Evolutionary conservation across 495 filamentous ascomycete species (phyloP).

Genomic region (Thermochaetoides thermophila): DNA sequence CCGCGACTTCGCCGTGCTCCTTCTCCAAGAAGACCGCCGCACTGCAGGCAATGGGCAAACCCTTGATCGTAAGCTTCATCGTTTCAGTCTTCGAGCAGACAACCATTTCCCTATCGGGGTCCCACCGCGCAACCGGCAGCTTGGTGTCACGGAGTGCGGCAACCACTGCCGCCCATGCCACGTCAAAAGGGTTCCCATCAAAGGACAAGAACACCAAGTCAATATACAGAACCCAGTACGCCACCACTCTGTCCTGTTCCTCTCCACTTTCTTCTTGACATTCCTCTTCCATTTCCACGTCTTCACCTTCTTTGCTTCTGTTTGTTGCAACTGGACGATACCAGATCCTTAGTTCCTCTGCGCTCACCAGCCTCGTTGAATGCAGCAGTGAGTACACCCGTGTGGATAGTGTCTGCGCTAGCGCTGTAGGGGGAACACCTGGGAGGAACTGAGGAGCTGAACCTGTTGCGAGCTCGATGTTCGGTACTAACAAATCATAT

Average conservation of each 20-base stretch:
- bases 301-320: conserved; percentile 6
- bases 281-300: conserved; percentile 24
- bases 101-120: conserved; percentile 62
- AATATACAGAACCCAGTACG: conserved; percentile 89
- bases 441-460: conserved; percentile 76
- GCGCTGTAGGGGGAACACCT: conserved; percentile 58
- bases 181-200: conserved; percentile 82
- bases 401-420: conserved; percentile 72
- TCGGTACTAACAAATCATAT: conserved; percentile 73
- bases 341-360: conserved; percentile 53
- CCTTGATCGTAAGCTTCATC: conserved; percentile 31
- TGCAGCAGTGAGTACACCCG: conserved; percentile 62
- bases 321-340: conserved; percentile 29
- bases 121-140: conserved; percentile 75
- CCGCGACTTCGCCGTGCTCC: conserved; percentile 29
- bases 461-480: conserved; percentile 79
- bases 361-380: conserved; percentile 44
- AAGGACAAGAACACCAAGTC: conserved; percentile 81
- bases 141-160: conserved; percentile 68
- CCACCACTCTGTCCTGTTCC: conserved; percentile 44
- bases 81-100: conserved; percentile 54
- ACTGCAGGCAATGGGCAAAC: conserved; percentile 58
- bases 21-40: conserved; percentile 64
- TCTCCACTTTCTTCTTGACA: conserved; percentile 29
- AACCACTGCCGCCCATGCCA: conserved; percentile 69